A percentile compares a stretch with the other conserved stretches of the same genome.
Conservation (phyloP, 108 stramenopile species). For the Skeletonema potamos region DNA sequence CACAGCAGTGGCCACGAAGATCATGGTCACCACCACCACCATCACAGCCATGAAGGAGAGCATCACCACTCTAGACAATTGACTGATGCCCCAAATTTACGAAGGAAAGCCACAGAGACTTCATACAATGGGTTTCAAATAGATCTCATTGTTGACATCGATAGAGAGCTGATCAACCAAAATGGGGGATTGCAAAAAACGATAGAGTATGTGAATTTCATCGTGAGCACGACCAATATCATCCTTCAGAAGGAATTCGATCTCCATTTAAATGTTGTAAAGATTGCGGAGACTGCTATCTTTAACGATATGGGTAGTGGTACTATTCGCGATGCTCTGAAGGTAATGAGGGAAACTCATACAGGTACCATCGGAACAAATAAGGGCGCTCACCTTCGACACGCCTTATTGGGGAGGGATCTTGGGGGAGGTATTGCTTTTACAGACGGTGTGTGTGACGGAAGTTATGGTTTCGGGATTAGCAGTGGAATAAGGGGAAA, state of each 20-base stretch:
- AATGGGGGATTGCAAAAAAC: background rate
- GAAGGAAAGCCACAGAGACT: background rate
- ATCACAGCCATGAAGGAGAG: background rate
- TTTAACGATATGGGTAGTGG: background rate
- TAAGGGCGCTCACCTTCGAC: background rate
- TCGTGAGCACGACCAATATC: background rate
- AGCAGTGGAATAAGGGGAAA: background rate
- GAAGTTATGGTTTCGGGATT: background rate
- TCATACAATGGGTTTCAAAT: background rate
- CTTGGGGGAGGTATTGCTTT: background rate
- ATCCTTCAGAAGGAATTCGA: background rate
- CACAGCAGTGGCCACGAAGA: background rate
- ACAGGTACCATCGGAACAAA: background rate
- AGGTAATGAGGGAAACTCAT: background rate
- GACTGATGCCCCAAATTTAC: background rate
- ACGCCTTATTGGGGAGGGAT: background rate
- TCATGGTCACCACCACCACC: background rate
- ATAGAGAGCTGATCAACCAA: background rate
- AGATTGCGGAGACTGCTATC: background rate
- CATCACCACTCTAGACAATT: background rate
- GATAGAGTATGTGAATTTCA: background rate
- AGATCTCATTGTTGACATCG: background rate
- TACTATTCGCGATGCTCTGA: background rate
- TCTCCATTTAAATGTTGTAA: background rate
- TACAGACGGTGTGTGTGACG: background rate